Evolutionary conservation across 164 flowering plant species (phyloP), one percentile per base, ranked within the genome.

Genomic region (Tinospora cordifolia): DNA sequence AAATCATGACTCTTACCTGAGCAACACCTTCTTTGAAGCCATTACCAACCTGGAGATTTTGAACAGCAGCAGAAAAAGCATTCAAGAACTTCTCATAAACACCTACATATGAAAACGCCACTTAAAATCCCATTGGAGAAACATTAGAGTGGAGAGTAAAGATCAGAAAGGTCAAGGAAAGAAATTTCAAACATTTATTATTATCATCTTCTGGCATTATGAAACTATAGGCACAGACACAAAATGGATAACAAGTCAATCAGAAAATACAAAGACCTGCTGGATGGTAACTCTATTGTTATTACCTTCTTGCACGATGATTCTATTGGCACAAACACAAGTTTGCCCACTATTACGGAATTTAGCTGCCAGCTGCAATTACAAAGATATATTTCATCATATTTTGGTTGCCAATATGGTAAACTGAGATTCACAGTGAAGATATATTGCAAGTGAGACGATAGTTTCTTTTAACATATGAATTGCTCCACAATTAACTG

Each of bases 281-380:
- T 64, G 30, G 57, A 65, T 36, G 51, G 21, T 26, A 17, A 11
- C 63, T 67, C 62, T 41, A 54, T 25, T 8, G 26, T 17, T 19
- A 19, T 60, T 87, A 92, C 99, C 99, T 85, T 95, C 98, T 83
- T 95, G 99, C 73, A 95, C 99, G 67, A 95, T 68, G 66, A 95
- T 71, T 83, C 98, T 86, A 71, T 95, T 95, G 76, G 93, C 93
- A 75, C 97, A 89, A 3, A 90, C 98, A 83, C 99, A 95, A 63
- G 99, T 95, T 75, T 95, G 99, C 74, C 98, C 99, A 81, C 87
- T 92, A 69, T 95, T 95, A 26, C 96, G 91, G 71, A 95, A 95
- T 81, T 95, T 92, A 6, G 97, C 86, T 72, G 88, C 97, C 74
- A 95, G 82, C 99, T 94, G 88, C 68, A 86, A 76, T 15, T 44